phyloP scores from a whole-genome alignment of 2,329 filamentous ascomycete genomes.

The Claviceps humidiphila region DNA sequence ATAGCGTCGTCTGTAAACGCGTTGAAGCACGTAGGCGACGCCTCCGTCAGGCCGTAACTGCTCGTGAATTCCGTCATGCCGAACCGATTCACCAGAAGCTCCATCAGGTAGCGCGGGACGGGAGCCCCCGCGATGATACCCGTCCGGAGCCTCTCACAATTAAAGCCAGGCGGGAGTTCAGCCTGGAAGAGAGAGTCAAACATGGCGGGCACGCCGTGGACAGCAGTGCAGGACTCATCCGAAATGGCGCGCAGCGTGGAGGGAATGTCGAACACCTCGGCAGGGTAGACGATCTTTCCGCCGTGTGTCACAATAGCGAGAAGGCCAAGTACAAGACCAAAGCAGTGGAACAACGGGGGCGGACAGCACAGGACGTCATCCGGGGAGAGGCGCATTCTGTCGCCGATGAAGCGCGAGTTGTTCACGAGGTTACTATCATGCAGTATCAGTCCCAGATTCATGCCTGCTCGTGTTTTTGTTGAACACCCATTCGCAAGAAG shows the following conservation, averaged over 20 bases:
- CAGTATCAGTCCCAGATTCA: too few relatives aligned
- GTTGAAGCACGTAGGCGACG: conserved; percentile 70
- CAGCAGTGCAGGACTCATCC: conserved; percentile 55
- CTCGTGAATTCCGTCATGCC: conserved; percentile 65
- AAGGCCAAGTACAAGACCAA: conserved; percentile 65
- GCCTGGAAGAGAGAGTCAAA: conserved; percentile 53
- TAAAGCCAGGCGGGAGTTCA: conserved; percentile 25
- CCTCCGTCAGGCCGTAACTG: conserved; percentile 63
- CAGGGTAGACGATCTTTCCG: conserved; percentile 62
- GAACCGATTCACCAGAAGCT: conserved; percentile 54
- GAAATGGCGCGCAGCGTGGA: conserved; percentile 54
- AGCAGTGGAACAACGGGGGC: conserved; percentile 76
- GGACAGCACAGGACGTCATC: conserved; percentile 66
- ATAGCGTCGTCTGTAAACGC: conserved; percentile 62
- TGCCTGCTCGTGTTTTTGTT: not conserved
- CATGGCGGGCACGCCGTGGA: conserved; percentile 78
- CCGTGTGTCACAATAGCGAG: conserved; percentile 63
- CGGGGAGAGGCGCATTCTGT: conserved; percentile 56
- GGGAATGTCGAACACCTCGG: conserved; percentile 56
- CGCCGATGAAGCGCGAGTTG: conserved; percentile 58
- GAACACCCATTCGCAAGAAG: too few relatives aligned
- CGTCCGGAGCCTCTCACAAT: conserved; percentile 47
- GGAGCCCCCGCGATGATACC: conserved; percentile 71
- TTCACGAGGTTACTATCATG: conserved; percentile 42
- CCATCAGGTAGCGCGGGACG: conserved; percentile 63